Evolutionary conservation across 345 rosid genomes (phyloP).

Genomic region (Brassica cretica): DNA sequence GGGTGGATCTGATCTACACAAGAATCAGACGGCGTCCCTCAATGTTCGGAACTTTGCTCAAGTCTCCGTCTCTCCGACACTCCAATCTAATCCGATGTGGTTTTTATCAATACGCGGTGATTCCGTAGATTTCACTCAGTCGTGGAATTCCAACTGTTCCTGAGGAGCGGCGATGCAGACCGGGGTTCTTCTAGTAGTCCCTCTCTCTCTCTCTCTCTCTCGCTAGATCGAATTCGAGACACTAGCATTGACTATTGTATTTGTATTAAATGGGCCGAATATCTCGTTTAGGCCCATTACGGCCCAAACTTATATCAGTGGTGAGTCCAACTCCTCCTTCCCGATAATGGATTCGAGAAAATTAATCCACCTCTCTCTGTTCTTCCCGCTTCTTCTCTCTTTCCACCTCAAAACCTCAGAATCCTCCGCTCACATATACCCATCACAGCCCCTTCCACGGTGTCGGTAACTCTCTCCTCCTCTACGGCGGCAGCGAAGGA

Average conservation of each 20-base stretch:
- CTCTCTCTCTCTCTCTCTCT: constrained; percentile 22
- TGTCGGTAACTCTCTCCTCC: constrained; percentile 82
- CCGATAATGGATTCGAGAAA: constrained; percentile 39
- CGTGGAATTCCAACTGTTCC: constrained; percentile 1
- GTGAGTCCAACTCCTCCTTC: constrained; percentile 25
- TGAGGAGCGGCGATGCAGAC: constrained; percentile 33
- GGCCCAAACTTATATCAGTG: constrained; percentile 11
- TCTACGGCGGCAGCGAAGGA: constrained; percentile 95
- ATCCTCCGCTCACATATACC: constrained; percentile 74
- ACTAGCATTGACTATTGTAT: constrained; percentile 35
- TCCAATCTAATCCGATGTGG: constrained; percentile 3
- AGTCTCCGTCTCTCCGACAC: neutral
- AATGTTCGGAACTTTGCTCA: constrained; percentile 16
- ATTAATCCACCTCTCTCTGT: constrained; percentile 14
- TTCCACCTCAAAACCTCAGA: constrained; percentile 21
- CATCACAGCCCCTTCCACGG: constrained; percentile 57
- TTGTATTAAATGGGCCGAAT: neutral
- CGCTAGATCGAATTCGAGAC: constrained; percentile 17
- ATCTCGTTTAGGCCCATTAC: neutral
- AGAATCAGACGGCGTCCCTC: constrained; percentile 31
- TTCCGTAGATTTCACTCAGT: constrained; percentile 2
- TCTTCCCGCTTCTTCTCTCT: constrained; percentile 33
- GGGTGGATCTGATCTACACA: constrained; percentile 21
- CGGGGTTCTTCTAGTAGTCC: constrained; percentile 10
- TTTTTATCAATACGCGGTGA: neutral